Evolutionary conservation across 139 green algal genomes (phyloP).

Genomic region (Klebsormidium nitens): DNA sequence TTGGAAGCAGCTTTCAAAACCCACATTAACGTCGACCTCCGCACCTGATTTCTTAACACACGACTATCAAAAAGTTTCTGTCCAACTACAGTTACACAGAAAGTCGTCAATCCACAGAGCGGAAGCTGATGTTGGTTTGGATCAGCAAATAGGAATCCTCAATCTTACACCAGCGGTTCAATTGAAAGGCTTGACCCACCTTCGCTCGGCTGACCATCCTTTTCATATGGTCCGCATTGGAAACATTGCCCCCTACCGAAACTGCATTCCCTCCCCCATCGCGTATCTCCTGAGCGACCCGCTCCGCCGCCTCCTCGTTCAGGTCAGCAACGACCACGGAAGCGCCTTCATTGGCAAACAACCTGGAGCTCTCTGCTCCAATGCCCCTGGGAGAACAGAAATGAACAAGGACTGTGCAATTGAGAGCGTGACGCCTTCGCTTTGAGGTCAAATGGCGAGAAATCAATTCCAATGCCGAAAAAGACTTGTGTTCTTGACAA

Average conservation of each 20-base stretch:
- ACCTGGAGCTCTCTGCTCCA: background rate
- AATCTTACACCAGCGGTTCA: too few species aligned
- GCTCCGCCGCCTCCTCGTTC: background rate
- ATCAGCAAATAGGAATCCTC: too few species aligned
- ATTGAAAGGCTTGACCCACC: background rate
- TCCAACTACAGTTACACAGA: background rate
- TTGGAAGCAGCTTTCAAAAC: too few species aligned
- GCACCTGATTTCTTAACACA: too few species aligned
- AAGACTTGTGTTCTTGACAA: background rate
- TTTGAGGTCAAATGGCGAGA: background rate
- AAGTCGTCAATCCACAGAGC: background rate
- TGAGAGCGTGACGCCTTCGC: background rate
- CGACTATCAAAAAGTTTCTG: too few species aligned
- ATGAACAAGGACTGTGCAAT: background rate
- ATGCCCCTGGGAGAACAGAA: constrained; percentile 22
- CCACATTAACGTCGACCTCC: too few species aligned
- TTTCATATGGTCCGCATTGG: constrained; percentile 6
- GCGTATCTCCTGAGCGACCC: background rate
- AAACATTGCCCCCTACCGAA: constrained; percentile 3
- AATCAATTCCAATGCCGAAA: background rate
- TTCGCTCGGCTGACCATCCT: constrained; percentile 18
- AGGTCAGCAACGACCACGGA: constrained; percentile 20
- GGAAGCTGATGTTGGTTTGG: background rate
- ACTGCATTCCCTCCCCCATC: constrained; percentile 10
- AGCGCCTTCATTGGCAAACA: constrained; percentile 30